Evolutionary conservation across 2,329 filamentous ascomycete genomes (phyloP).

Genomic region (Apiospora pterosperma): DNA sequence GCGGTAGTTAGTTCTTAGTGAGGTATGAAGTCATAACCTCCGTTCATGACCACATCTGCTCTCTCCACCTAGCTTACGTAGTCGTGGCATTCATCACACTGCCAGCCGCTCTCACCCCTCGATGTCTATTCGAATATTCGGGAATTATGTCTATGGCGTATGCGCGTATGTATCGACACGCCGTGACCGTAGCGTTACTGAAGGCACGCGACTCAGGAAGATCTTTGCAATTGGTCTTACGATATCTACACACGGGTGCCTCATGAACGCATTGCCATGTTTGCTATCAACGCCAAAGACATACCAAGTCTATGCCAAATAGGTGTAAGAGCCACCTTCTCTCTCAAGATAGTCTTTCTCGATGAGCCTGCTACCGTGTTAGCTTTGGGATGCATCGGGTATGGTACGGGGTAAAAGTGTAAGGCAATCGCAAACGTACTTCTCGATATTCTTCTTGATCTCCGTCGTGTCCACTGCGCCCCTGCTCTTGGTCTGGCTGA

Average conservation of each 20-base stretch:
- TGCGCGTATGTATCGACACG: no score
- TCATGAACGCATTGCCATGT: background rate
- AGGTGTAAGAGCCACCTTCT: conserved; percentile 67
- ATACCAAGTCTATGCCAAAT: conserved; percentile 53
- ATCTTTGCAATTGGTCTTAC: background rate
- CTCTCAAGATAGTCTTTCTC: conserved; percentile 93
- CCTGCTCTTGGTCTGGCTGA: conserved; percentile 81
- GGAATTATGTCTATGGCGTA: no score
- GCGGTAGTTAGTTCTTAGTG: no score
- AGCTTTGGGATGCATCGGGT: conserved; percentile 15
- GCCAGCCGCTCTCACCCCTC: no score
- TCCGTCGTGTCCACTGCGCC: conserved; percentile 81
- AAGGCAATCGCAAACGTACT: conserved; percentile 49
- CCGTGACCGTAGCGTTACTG: background rate
- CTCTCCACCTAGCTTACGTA: no score
- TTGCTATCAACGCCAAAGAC: background rate
- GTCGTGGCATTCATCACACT: no score
- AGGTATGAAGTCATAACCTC: no score
- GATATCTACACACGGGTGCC: background rate
- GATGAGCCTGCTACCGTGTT: conserved; percentile 62
- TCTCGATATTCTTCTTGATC: conserved; percentile 97
- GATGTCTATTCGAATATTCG: no score
- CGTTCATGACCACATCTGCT: no score
- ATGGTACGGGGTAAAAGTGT: background rate
- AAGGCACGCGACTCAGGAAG: background rate